Base-by-base conservation (phyloP, 805 yeast genomes). In the Debaryomyces castellii region DNA sequence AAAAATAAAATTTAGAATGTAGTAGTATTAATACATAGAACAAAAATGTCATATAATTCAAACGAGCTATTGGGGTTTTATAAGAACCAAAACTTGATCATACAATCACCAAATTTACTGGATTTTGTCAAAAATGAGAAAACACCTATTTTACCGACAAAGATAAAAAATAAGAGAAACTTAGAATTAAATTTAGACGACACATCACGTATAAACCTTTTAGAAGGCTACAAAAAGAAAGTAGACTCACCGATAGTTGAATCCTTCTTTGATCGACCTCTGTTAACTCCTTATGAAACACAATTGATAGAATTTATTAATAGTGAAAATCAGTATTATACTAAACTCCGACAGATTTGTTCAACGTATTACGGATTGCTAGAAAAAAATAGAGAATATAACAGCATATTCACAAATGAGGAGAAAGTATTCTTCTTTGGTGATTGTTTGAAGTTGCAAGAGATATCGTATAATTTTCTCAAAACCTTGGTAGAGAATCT, bases 351-450 rank as follows among this genome's bases (percentile, higher is more conserved):
- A 7, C 40, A 63, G 8, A 53, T 69, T 14, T 57, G 61, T 18
- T 40, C 60, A 5, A 60, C 73, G 0, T 71, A 66, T 41, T 54
- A 69, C 8, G 60, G 65, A 5, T 51, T 64, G 9, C 50, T 71
- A 21, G 55, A 55, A 34, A 62, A 58, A 38, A 60, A 64, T 5
- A 51, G 47, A 23, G 57, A 58, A 22, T 62, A 59, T 37, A 58
- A 55, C 18, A 52, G 64, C 39, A 62, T 66, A 11, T 52, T 76
- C 9, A 52, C 66, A 21, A 41, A 53, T 4, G 58, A 58, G 20
- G 77, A 76, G 25, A 69, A 68, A 44, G 38, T 66, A 4, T 43
- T 67, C 6, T 50, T 78, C 1, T 77, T 78, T 59, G 76, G 78
- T 1, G 74, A 76, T 49, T 51, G 74, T 32, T 70, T 62, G 12